phyloP scores from a whole-genome alignment of 768 basidiomycete species.

The Atractiella rhizophila region DNA sequence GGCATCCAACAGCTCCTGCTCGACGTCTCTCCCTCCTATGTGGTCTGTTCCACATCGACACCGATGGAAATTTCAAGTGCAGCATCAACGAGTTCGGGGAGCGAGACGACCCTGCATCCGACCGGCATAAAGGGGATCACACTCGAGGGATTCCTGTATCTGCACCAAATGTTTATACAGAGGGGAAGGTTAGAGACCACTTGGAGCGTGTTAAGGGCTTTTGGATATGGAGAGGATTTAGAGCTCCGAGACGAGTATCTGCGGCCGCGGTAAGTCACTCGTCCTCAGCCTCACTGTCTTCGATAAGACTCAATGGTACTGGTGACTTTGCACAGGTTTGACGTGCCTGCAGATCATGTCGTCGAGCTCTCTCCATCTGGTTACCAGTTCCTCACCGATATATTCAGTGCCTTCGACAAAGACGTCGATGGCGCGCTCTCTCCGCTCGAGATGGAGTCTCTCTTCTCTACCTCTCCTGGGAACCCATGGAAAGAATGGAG shows the following conservation, averaged over 20 bases:
- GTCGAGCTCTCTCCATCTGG: slow-evolving; percentile 84
- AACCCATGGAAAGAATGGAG: slow-evolving; percentile 90
- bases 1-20: slow-evolving; percentile 78
- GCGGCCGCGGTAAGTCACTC: slow-evolving; percentile 45
- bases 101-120: slow-evolving; percentile 11
- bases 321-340: slow-evolving; percentile 34
- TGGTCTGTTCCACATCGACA: too few relatives aligned
- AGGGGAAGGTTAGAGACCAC: slow-evolving; percentile 85
- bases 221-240: slow-evolving; percentile 88
- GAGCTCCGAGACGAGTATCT: slow-evolving; percentile 68
- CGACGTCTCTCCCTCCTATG: slow-evolving; percentile 13
- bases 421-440: slow-evolving; percentile 89
- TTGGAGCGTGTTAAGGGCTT: slow-evolving; percentile 83
- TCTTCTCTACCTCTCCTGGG: slow-evolving; percentile 84
- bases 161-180: slow-evolving; percentile 92
- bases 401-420: slow-evolving; percentile 92
- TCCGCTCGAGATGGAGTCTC: slow-evolving; percentile 48
- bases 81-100: too few relatives aligned
- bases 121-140: slow-evolving; percentile 37
- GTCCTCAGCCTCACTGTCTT: slow-evolving; percentile 5
- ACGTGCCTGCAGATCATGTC: slow-evolving; percentile 76
- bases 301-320: background rate
- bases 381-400: slow-evolving; percentile 88
- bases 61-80: too few relatives aligned
- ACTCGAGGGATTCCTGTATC: slow-evolving; percentile 72